Conservation (phyloP, 2,329 filamentous ascomycete species). For the Aspergillus quadricinctus region DNA sequence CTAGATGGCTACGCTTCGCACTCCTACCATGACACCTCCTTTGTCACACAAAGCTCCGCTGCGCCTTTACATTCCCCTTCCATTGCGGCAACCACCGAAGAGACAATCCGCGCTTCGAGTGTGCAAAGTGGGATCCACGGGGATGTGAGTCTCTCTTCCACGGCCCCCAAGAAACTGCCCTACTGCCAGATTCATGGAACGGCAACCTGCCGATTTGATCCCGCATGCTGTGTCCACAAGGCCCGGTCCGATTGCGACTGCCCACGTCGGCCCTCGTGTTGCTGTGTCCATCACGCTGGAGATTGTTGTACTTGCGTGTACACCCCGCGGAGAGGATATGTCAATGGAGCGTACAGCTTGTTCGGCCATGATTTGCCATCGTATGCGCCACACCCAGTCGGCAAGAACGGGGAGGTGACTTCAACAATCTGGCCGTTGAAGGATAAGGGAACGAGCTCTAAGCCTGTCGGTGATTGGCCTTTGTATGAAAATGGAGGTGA, state of each 20-base stretch:
- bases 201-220: slow-evolving; percentile 12
- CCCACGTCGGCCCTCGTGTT: slow-evolving; percentile 14
- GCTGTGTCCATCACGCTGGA: slow-evolving; percentile 17
- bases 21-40: background rate
- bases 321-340: background rate
- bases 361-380: background rate
- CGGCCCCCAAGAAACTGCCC: background rate
- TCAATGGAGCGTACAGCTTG: background rate
- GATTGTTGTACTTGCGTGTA: slow-evolving; percentile 16
- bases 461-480: background rate
- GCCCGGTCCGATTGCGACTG: slow-evolving; percentile 8
- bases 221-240: slow-evolving; percentile 16
- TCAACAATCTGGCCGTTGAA: background rate
- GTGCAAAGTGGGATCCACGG: background rate
- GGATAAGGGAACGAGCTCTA: background rate
- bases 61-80: background rate
- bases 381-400: background rate
- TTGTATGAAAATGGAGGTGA: background rate
- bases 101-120: background rate
- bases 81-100: background rate
- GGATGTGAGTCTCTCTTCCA: slow-evolving; percentile 3
- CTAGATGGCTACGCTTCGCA: background rate
- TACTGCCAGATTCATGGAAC: background rate
- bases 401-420: background rate
- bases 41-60: background rate